Base-by-base conservation (phyloP, 164 flowering plant species). In the Saururus chinensis region DNA sequence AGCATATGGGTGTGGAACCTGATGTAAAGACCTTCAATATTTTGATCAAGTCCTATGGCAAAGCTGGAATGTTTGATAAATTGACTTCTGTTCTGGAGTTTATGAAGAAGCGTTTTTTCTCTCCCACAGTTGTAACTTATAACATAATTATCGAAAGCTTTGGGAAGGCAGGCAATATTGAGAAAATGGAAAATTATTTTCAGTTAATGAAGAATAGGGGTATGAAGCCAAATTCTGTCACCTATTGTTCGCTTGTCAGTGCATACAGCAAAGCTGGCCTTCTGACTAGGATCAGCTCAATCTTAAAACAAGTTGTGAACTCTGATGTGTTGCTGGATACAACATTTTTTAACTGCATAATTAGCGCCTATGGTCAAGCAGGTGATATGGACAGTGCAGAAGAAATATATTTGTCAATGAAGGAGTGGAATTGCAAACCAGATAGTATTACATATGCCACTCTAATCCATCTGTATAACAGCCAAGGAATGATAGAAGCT, bases 311-410 rank as follows among this genome's bases (percentile, higher is more conserved):
- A 70, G 79, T 87, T 30, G 84, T 75, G 63, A 90, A 90, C 71
- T 79, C 95, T 24, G 91, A 88, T 71, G 92, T 85, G 14, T 66
- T 77, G 59, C 68, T 85, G 26, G 97, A 90, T 73, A 87, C 99
- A 0, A 76, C 92, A 35, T 88, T 88, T 61, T 90, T 85, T 71
- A 93, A 93, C 62, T 81, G 92, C 66, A 67, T 79, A 66, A 84
- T 90, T 49, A 77, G 73, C 72, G 96, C 92, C 17, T 88, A 81
- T 78, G 98, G 96, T 6, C 79, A 66, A 67, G 84, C 77, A 55
- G 92, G 96, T 60, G 80, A 88, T 60, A 52, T 88, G 21, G 68
- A 71, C 35, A 77, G 37, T 60, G 83, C 90, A 95, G 66, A 68
- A 48, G 79, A 82, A 51, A 53, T 80, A 65, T 85, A 80, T 60